Evolutionary conservation across 768 basidiomycete species (phyloP).

Genomic region (Sarcomyxa edulis): DNA sequence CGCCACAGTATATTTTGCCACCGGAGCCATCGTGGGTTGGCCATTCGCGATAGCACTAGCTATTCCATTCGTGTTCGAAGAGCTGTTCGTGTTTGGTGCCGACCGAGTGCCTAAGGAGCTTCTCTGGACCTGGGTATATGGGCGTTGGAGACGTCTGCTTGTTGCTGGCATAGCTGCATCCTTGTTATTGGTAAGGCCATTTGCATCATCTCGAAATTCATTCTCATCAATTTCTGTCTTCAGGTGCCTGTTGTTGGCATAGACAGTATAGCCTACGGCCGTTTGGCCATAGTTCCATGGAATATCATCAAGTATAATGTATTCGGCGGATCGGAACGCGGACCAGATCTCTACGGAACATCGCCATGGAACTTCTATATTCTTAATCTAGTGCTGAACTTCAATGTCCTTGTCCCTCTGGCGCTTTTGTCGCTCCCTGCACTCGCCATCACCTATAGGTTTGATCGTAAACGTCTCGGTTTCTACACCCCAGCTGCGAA

Average conservation of each 20-base stretch:
- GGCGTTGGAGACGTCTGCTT: slow-evolving; percentile 56
- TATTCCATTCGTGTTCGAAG: slow-evolving; percentile 87
- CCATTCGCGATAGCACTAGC: slow-evolving; percentile 89
- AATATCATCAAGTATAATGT: slow-evolving; percentile 94
- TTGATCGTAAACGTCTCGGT: slow-evolving; percentile 78
- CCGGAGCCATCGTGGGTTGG: slow-evolving; percentile 91
- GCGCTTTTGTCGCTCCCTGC: slow-evolving; percentile 80
- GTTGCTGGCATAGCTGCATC: slow-evolving; percentile 47
- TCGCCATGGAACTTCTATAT: slow-evolving; percentile 85
- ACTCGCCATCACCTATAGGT: slow-evolving; percentile 62
- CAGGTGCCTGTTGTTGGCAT: slow-evolving; percentile 82
- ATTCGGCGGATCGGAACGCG: slow-evolving; percentile 71
- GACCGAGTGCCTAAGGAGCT: slow-evolving; percentile 52
- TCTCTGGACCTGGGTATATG: slow-evolving; percentile 48
- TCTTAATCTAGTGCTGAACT: slow-evolving; percentile 87
- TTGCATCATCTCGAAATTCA: not conserved
- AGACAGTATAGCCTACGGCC: slow-evolving; percentile 86
- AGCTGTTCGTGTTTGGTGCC: slow-evolving; percentile 71
- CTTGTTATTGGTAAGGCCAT: slow-evolving; percentile 54
- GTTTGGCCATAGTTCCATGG: slow-evolving; percentile 76
- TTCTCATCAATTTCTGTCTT: slow-evolving; percentile 3
- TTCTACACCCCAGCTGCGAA: slow-evolving; percentile 39
- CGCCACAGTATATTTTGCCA: slow-evolving; percentile 68
- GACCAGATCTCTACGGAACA: slow-evolving; percentile 92
- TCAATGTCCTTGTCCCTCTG: slow-evolving; percentile 81